phyloP scores from a whole-genome alignment of 768 basidiomycete genomes.

The Suillus placidus region DNA sequence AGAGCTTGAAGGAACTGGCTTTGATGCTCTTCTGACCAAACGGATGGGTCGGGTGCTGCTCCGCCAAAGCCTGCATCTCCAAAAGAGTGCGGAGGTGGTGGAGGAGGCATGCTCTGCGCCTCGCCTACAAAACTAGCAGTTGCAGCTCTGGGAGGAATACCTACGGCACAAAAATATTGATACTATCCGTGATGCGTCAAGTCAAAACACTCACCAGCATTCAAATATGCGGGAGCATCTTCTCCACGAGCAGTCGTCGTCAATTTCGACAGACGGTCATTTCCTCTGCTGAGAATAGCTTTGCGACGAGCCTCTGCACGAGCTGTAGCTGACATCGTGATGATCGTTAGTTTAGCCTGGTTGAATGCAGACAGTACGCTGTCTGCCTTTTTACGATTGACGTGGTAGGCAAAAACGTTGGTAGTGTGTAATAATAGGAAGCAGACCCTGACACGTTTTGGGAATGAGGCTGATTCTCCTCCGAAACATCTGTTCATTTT shows the following conservation, averaged over 20 bases:
- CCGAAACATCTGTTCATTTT: slow-evolving; percentile 11
- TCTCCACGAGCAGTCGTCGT: slow-evolving; percentile 76
- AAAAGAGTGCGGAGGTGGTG: slow-evolving; percentile 28
- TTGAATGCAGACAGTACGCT: not conserved
- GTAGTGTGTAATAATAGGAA: slow-evolving; percentile 9
- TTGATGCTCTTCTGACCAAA: slow-evolving; percentile 72
- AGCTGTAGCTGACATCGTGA: slow-evolving; percentile 53
- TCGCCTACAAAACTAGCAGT: slow-evolving; percentile 40
- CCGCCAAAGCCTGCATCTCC: slow-evolving; percentile 20
- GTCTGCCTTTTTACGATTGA: slow-evolving; percentile 10
- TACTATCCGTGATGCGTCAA: not conserved
- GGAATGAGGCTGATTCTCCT: slow-evolving; percentile 7
- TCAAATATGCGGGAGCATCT: slow-evolving; percentile 58
- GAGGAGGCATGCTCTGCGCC: slow-evolving; percentile 34
- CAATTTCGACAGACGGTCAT: slow-evolving; percentile 76
- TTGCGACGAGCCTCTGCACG: slow-evolving; percentile 78
- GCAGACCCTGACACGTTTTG: slow-evolving; percentile 8
- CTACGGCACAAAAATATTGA: slow-evolving; percentile 9
- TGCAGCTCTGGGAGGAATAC: slow-evolving; percentile 16
- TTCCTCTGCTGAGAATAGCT: slow-evolving; percentile 73
- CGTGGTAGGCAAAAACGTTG: slow-evolving; percentile 6
- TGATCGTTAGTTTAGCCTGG: slow-evolving; percentile 12
- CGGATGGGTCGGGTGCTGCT: slow-evolving; percentile 51
- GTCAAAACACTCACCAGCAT: slow-evolving; percentile 43
- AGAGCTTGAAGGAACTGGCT: slow-evolving; percentile 69